Conservation (phyloP, 1,284 basidiomycete genomes). For the Ustilago xerochloae region DNA sequence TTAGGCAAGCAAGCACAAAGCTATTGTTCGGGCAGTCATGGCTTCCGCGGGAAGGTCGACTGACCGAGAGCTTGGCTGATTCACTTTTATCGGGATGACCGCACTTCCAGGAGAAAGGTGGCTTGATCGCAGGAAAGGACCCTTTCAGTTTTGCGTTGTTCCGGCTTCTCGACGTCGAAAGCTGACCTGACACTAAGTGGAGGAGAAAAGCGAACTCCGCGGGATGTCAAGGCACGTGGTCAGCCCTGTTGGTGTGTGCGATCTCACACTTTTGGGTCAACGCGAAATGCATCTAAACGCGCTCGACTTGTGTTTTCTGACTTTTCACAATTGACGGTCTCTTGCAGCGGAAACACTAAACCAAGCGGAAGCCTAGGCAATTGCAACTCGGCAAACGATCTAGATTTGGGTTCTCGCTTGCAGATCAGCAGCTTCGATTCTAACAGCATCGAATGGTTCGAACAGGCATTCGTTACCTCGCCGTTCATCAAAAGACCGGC, state of each 20-base stretch:
- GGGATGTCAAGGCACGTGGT: neutral
- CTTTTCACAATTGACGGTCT: constrained; percentile 10
- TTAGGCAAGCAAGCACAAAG: constrained; percentile 6
- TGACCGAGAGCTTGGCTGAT: constrained; percentile 16
- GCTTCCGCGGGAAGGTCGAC: constrained; percentile 11
- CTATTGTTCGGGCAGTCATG: neutral
- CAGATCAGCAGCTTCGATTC: neutral
- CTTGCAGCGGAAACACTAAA: neutral
- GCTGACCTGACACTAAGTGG: neutral
- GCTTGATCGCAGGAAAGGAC: constrained; percentile 1
- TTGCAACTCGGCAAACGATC: neutral
- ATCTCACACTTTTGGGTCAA: neutral
- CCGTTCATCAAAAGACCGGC: neutral
- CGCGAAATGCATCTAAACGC: neutral
- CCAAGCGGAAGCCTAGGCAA: neutral
- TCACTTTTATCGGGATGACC: neutral
- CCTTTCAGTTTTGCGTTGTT: no score
- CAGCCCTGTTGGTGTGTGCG: neutral
- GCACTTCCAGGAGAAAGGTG: neutral
- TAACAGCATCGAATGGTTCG: neutral
- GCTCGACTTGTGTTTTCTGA: neutral
- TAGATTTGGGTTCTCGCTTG: neutral
- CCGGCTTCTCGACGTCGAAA: no score
- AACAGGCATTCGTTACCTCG: no score
- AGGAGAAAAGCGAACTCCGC: neutral